Base-by-base conservation (phyloP, 2,329 filamentous ascomycete species). In the Polychaeton citri region DNA sequence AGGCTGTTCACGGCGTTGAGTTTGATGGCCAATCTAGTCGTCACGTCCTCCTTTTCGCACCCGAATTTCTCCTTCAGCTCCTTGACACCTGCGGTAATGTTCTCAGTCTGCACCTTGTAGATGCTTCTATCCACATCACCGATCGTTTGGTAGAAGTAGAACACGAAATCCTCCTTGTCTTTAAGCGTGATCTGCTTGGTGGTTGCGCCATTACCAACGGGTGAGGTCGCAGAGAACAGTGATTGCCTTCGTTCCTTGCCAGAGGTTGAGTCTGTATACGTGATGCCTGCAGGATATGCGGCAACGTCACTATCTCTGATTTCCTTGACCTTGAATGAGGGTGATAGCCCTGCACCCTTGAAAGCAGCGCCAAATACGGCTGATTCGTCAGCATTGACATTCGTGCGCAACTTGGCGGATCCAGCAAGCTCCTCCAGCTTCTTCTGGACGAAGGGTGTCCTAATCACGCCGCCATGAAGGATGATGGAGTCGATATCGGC, bases 241-340 rank as follows among this genome's bases (percentile, higher is more conserved):
- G 81, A 81, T 63, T 94, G 84, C 49, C 79, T 75, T 51, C 79
- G 74, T 35, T 74, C 66, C 63, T 88, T 66, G 37, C 74, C 71
- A 7, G 24, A 12, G 43, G 81, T 76, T 38, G 74, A 68, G 13
- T 55, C 48, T 24, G 66, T 74, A 74, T 84, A 94, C 57, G 79
- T 81, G 50, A 94, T 72, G 38, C 77, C 76, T 19, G 81, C 72
- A 2, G 77, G 66, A 55, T 90, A 95, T 30, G 70, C 69, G 30
- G 82, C 73, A 16, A 72, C 75, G 50, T 98, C 90, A n/a, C 68
- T 71, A 35, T 82, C 75, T 40, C 82, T 73, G 46, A 98, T 98
- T 54, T 96, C 90, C 70, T 96, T 98, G 55, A 98, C 90, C 42
- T 86, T 80, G 76, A 98, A 98, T 57, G 82, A 88, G 28, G 88